Evolutionary conservation across 805 yeast genomes (phyloP).

Genomic region (Candida chilensis): DNA sequence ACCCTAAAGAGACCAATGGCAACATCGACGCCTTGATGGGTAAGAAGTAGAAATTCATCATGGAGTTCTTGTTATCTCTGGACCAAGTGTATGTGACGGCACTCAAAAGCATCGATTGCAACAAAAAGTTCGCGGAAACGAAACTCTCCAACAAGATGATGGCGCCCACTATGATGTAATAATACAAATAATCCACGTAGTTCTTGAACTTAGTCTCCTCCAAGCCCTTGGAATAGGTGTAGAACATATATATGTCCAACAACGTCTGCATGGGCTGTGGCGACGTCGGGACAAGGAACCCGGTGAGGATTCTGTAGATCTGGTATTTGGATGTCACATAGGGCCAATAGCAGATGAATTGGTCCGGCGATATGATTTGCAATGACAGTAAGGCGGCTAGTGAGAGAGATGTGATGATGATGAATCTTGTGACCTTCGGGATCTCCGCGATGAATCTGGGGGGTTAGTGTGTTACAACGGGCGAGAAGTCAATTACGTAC

Average conservation of each 20-base stretch:
- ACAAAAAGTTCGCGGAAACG: constrained; percentile 15
- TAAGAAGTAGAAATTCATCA: constrained; percentile 42
- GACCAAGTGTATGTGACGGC: constrained; percentile 60
- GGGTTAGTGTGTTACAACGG: no score
- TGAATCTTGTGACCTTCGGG: constrained; percentile 55
- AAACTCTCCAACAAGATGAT: constrained; percentile 26
- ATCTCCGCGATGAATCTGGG: constrained; percentile 29
- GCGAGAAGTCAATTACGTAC: no score
- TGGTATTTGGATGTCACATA: constrained; percentile 20
- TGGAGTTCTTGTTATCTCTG: constrained; percentile 40
- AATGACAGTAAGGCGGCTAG: constrained; percentile 29
- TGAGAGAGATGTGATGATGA: constrained; percentile 38
- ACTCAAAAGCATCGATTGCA: constrained; percentile 31
- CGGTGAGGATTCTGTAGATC: constrained; percentile 37
- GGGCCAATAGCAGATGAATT: constrained; percentile 18
- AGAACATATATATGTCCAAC: constrained; percentile 48
- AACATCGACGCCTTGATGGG: constrained; percentile 49
- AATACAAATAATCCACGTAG: constrained; percentile 49
- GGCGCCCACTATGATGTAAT: constrained; percentile 39
- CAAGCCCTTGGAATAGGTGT: constrained; percentile 45
- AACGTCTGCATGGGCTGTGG: constrained; percentile 32
- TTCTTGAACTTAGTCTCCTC: constrained; percentile 43
- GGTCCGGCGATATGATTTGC: constrained; percentile 10
- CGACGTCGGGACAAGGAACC: constrained; percentile 35
- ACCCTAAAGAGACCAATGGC: constrained; percentile 32